phyloP scores from a whole-genome alignment of 2,329 filamentous ascomycete species.

The Fusarium anthophilum region DNA sequence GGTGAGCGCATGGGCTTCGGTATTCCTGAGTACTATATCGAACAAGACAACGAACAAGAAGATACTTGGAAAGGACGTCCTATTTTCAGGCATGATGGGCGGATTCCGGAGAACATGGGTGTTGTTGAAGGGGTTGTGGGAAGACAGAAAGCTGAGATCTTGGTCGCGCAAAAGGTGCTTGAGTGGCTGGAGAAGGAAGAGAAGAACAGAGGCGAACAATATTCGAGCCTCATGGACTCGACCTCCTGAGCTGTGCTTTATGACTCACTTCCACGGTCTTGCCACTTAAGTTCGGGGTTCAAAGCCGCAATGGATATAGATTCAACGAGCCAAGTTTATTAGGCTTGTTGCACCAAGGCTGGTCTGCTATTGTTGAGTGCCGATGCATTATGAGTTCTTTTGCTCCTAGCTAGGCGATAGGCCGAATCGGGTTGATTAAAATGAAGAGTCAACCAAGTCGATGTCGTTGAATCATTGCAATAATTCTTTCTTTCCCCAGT shows the following conservation, averaged over 20 bases:
- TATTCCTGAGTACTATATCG: constrained; percentile 48
- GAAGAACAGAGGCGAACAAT: constrained; percentile 5
- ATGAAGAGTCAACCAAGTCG: background rate
- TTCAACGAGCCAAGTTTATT: background rate
- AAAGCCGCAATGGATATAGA: background rate
- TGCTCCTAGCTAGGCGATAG: background rate
- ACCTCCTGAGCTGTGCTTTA: background rate
- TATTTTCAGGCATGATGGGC: constrained; percentile 45
- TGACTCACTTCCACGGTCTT: background rate
- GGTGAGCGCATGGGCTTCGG: constrained; percentile 47
- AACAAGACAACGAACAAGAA: constrained; percentile 15
- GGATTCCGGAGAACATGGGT: constrained; percentile 47
- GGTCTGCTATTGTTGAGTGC: background rate
- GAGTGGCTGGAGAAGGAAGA: constrained; percentile 46
- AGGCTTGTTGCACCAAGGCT: background rate
- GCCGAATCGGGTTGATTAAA: background rate
- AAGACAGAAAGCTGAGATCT: constrained; percentile 49
- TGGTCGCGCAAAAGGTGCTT: constrained; percentile 53
- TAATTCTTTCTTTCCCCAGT: background rate
- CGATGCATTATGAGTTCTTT: background rate
- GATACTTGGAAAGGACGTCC: constrained; percentile 51
- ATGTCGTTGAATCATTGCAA: background rate
- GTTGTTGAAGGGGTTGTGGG: constrained; percentile 47
- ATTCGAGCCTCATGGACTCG: background rate
- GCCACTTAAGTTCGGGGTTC: background rate